Evolutionary conservation across 345 rosid genomes (phyloP), one percentile per base, ranked within the genome.

Genomic region (Corymbia maculata): DNA sequence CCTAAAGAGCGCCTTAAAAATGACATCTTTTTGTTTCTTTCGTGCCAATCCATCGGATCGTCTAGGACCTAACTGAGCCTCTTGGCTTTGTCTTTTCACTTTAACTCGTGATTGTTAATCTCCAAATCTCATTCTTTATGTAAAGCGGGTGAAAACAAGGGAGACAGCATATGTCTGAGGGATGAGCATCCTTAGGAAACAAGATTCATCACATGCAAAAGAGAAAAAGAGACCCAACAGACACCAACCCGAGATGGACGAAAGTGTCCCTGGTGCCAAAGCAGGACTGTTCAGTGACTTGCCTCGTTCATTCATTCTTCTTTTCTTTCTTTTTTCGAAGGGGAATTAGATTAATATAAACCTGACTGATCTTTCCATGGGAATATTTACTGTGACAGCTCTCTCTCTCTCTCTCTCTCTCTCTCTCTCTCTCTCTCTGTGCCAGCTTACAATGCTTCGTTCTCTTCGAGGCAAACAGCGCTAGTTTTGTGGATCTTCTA

Each of bases 381-480:
- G 87, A 85, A 85, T 52, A 85, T 44, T 51, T 52, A 55, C 55
- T 85, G 32, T 51, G 61, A 52, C 55, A 44, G 55, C 87, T 32
- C 42, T n/a, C 42, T 9, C 17, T 36, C 17, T 13, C 24, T 30
- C 49, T 28, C 44, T n/a, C 42, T 9, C 17, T 36, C 17, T 13
- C 24, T 30, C 49, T 28, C 44, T 32, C 42, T n/a, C 42, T 9
- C n/a, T 36, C 17, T 13, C 24, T 30, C 49, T 28, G 24, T 51
- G 87, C 87, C 87, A 85, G 87, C 87, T 19, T 85, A 85, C 61
- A 52, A 19, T 75, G 47, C 49, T 52, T 85, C 87, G 87, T 85
- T 85, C 61, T 30, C 61, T 52, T 64, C 93, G 68, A 91, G 91
- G 93, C 92, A 90, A 61, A 88, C 91, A 44, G 84, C 22, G 14